Base-by-base conservation (phyloP, 352 stramenopile species). In the Plasmopara halstedii region DNA sequence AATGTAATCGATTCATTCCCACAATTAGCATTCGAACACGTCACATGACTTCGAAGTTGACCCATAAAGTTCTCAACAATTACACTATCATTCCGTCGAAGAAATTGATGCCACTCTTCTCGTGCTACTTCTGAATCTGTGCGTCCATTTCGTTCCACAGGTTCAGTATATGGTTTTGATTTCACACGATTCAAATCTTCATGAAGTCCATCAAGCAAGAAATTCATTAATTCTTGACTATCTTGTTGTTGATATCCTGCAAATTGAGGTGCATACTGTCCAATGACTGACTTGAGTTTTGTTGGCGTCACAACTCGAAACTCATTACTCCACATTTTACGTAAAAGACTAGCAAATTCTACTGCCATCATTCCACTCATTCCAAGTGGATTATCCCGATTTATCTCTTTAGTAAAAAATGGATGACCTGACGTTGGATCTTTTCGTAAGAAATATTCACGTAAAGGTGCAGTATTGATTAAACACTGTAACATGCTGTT, bases 321-420 rank as follows among this genome's bases (percentile, higher is more conserved):
- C 36, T 96, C 72, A 15, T 85, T 88, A 26, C 70, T 77, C 91
- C 95, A 99, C 62, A 99, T 94, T 39, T 96, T 82, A n/a, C 81
- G 76, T 15, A 98, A 47, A 5, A 99, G 64, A 20, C 65, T 76
- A 0, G 86, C 94, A 70, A 99, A 99, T n/a, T 96, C 87, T n/a
- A 74, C 73, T 2, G 95, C 95, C 50, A 99, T 92, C 46, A 85
- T 81, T 7, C 95, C 95, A 27, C 94, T 88, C 76, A 91, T 88
- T 2, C 79, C 82, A 2, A 99, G 74, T 15, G 96, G 95, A 56
- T 99, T 99, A 15, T 89, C 65, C 48, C 73, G 64, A 56, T 99
- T 99, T 34, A 99, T 79, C 51, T 98, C 82, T 10, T 68, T 66
- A 19, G 69, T 47, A 45, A 86, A 85, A 22, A 58, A 46, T 13